phyloP scores from a whole-genome alignment of 345 rosid genomes.

The Durio zibethinus region DNA sequence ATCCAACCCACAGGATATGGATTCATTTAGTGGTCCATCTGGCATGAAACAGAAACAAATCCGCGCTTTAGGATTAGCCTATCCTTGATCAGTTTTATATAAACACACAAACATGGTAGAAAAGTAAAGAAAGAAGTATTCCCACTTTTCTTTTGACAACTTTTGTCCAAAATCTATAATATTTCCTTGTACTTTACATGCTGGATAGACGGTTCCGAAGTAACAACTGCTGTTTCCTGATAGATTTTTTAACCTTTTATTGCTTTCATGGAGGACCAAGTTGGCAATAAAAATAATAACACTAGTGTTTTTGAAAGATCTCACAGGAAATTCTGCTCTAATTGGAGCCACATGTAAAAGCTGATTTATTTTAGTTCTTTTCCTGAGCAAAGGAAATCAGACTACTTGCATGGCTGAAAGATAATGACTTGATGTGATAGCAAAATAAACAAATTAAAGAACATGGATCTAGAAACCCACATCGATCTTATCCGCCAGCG shows the following conservation, averaged over 20 bases:
- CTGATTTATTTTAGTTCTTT: background rate
- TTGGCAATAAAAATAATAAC: background rate
- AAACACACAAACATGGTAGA: background rate
- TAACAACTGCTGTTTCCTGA: background rate
- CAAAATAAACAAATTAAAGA: background rate
- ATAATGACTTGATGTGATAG: background rate
- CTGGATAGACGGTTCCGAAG: background rate
- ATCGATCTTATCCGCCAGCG: background rate
- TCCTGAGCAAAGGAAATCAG: background rate
- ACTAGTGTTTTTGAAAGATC: background rate
- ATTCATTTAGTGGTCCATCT: conserved; percentile 1
- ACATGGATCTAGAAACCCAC: background rate
- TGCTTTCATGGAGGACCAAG: background rate
- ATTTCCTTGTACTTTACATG: background rate
- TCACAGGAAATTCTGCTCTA: background rate
- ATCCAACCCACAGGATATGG: conserved; percentile 1
- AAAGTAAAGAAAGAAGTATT: background rate
- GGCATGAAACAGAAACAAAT: background rate
- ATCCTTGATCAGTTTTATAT: background rate
- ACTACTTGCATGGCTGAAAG: background rate
- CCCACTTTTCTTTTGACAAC: background rate
- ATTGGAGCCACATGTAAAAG: background rate
- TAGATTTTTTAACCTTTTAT: background rate
- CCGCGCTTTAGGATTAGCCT: background rate
- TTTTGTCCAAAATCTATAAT: background rate